phyloP scores from a whole-genome alignment of 352 stramenopile species.

The Phytophthora citrophthora region DNA sequence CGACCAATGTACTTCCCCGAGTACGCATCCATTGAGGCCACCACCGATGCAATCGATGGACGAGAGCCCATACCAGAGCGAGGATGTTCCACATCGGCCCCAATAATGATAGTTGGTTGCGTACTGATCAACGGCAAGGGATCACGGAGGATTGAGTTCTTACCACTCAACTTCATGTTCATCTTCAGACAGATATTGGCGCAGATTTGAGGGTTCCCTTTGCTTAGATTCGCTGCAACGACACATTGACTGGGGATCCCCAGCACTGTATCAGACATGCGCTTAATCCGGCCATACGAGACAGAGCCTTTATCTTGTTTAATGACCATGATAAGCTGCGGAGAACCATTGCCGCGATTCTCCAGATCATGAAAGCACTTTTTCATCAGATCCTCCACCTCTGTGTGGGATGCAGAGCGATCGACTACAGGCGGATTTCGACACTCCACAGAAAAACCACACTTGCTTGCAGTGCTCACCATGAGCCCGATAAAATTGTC shows the following conservation, averaged over 20 bases:
- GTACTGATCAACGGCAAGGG: slow-evolving; percentile 47
- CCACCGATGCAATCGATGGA: slow-evolving; percentile 74
- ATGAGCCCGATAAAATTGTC: slow-evolving; percentile 47
- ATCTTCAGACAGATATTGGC: slow-evolving; percentile 75
- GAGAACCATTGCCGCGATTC: slow-evolving; percentile 13
- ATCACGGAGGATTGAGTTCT: slow-evolving; percentile 61
- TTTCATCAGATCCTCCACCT: slow-evolving; percentile 71
- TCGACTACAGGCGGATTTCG: slow-evolving; percentile 30
- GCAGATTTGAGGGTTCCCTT: slow-evolving; percentile 53
- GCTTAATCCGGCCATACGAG: slow-evolving; percentile 68
- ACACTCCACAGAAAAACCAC: slow-evolving; percentile 43
- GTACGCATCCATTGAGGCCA: slow-evolving; percentile 75
- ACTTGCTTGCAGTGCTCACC: slow-evolving; percentile 36
- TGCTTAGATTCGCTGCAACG: slow-evolving; percentile 43
- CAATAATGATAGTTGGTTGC: slow-evolving; percentile 74
- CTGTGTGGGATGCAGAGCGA: slow-evolving; percentile 10
- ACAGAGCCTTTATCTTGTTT: slow-evolving; percentile 42
- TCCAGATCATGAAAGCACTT: slow-evolving; percentile 51
- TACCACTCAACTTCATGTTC: slow-evolving; percentile 73
- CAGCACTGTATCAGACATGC: slow-evolving; percentile 63
- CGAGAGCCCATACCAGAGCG: slow-evolving; percentile 57
- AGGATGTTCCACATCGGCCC: slow-evolving; percentile 74
- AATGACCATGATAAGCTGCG: slow-evolving; percentile 66
- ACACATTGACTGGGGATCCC: slow-evolving; percentile 76
- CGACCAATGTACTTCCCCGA: slow-evolving; percentile 62